Evolutionary conservation across 1,139 yeast genomes (phyloP).

Genomic region (Groenewaldozyma auringiensis): DNA sequence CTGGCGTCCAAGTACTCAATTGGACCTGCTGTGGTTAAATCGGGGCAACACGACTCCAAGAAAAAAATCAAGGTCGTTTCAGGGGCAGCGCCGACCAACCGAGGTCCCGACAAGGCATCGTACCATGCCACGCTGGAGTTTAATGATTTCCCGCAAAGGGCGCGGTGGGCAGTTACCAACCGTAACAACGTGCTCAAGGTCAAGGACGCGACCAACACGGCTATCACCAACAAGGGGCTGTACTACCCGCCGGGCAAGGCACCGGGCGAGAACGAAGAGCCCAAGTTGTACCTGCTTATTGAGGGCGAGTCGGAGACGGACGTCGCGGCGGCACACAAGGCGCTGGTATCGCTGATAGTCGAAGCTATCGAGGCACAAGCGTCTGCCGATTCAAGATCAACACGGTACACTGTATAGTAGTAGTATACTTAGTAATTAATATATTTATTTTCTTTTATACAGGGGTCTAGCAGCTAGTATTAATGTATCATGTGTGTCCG

Average conservation of each 20-base stretch:
- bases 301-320: constrained; percentile 66
- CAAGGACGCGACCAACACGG: constrained; percentile 64
- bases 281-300: constrained; percentile 68
- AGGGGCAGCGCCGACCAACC: constrained; percentile 55
- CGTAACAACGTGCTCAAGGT: constrained; percentile 57
- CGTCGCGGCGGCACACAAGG: constrained; percentile 57
- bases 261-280: constrained; percentile 51
- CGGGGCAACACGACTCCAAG: constrained; percentile 11
- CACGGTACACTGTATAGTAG: constrained; percentile 28
- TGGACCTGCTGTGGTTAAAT: constrained; percentile 11
- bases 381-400: constrained; percentile 30
- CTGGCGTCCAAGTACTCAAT: constrained; percentile 1
- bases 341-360: constrained; percentile 53
- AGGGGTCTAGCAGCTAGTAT: too few species aligned
- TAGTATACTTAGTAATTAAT: constrained; percentile 6
- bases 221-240: constrained; percentile 78
- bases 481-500: too few species aligned
- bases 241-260: constrained; percentile 51
- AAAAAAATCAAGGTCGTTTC: constrained; percentile 24
- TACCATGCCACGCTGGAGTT: constrained; percentile 68
- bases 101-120: constrained; percentile 53
- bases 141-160: constrained; percentile 80
- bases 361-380: constrained; percentile 48
- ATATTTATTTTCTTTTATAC: background rate
- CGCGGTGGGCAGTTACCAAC: constrained; percentile 76